phyloP scores from a whole-genome alignment of 495 filamentous ascomycete genomes.

The Trichoderma reesei region DNA sequence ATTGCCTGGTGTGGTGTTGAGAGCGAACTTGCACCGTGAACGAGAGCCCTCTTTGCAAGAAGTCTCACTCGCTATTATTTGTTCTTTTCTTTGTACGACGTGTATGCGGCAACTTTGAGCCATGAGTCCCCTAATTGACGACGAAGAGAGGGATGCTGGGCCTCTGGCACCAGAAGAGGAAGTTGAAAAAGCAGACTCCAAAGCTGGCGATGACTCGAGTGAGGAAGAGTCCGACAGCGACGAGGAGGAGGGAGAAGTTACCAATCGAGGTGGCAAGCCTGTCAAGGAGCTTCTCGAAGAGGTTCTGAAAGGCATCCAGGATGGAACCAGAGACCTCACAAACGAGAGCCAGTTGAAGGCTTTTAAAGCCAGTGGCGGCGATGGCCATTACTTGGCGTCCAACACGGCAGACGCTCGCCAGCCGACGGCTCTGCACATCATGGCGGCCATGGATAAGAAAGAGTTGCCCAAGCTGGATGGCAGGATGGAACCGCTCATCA shows the following conservation, averaged over 20 bases:
- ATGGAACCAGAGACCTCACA: constrained; percentile 6
- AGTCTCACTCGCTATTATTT: background rate
- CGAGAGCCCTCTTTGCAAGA: background rate
- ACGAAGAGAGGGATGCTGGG: background rate
- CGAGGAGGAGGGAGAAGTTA: constrained; percentile 1
- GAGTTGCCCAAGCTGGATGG: constrained; percentile 8
- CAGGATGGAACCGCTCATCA: constrained; percentile 16
- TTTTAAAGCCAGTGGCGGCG: background rate
- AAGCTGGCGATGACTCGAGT: constrained; percentile 5
- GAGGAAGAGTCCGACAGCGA: constrained; percentile 12
- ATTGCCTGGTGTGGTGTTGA: too few relatives aligned
- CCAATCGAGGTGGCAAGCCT: background rate
- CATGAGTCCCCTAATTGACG: constrained; percentile 6
- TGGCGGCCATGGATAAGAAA: constrained; percentile 13
- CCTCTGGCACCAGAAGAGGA: background rate
- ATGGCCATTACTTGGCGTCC: background rate
- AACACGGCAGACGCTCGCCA: constrained; percentile 8
- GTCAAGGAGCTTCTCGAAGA: constrained; percentile 12
- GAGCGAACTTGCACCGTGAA: background rate
- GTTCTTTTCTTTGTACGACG: background rate
- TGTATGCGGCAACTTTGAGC: too few relatives aligned
- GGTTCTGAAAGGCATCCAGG: constrained; percentile 9
- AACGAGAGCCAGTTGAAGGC: constrained; percentile 8
- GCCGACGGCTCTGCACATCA: constrained; percentile 13
- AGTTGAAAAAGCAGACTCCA: background rate